Base-by-base conservation (phyloP, 495 filamentous ascomycete genomes). In the Neurospora sp. region DNA sequence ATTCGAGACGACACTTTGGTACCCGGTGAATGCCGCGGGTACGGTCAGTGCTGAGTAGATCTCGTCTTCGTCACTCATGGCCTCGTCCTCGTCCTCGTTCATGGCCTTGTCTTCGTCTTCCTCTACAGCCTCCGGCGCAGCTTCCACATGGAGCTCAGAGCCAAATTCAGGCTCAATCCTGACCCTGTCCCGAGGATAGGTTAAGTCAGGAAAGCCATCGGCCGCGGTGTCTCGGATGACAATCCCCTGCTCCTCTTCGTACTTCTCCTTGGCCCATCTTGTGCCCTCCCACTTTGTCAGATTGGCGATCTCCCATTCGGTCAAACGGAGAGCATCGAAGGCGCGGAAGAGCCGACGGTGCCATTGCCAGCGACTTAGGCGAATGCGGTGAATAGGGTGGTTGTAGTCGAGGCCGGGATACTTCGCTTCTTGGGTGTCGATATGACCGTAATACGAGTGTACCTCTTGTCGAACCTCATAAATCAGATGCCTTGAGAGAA, bases 231-330 rank as follows among this genome's bases (percentile, higher is more conserved):
- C 94, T 72, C 81, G 81, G 75, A 97, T 93, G 27, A 77, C 84
- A 68, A 91, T 84, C 4, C 89, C 89, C 76, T 93, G 89, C 77
- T 97, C 93, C 53, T 84, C 83, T 82, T 97, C 94, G 79, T 91
- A 97, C 16, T 91, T 88, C 78, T 95, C 89, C 73, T 93, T 91
- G 39, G 94, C 94, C 85, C 91, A 96, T 75, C 91, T 91, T 70
- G 94, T 97, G n/a, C 94, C 94, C 79, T 97, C 93, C 94, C 94
- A 97, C 77, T 91, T 91, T 74, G 94, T 97, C 73, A 97, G 83
- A 14, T 84, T 87, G 2, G 87, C 83, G 74, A 97, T 96, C 77
- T 97, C 94, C 69, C 84, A 81, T 44, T 88, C 82, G 1, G 94
- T 96, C n/a, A 97, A 82, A 44, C 88, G 85, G 22, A 97, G 86